Evolutionary conservation across 2,329 filamentous ascomycete genomes (phyloP), one percentile per base, ranked within the genome.

Genomic region (Blastomyces gilchristii): DNA sequence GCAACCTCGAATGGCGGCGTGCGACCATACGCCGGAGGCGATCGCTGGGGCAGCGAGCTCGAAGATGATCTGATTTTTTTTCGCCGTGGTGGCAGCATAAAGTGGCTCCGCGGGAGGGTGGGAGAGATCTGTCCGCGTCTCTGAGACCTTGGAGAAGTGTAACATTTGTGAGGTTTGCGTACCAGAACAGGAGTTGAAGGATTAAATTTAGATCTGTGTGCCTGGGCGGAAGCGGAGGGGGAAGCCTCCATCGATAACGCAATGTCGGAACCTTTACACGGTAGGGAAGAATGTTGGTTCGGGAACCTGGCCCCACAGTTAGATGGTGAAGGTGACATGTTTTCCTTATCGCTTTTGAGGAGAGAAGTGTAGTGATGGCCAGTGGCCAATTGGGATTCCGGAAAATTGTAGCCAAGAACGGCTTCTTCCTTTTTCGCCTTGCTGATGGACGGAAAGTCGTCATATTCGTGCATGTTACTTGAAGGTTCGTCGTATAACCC

Each of bases 1-100:
- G 53, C 39, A 57, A 58, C 31, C 18, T 62, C 45, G 45, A 62
- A 58, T 58, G 50, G 43, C 54, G 52, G 61, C 6, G 31, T 39
- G 6, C 7, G 16, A 31, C 37, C 53, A 39, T 58, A 62, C 37
- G 6, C 25, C 3, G 53, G 25, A 37, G 52, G 45, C 9, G 50
- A 25, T 43, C 22, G 60, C 9, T 50, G 45, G 56, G 18, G 50
- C 22, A 14, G 8, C 1, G 37, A 56, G 16, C 7, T 62, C 12
- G 41, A 28, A 25, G 60, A 41, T 39, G 49, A 41, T 50, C 39
- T 53, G 11, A 47, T 31, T 47, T 58, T 57, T 28, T 58, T 62
- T 16, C 61, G 52, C 14, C 61, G 37, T 11, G 61, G 53, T 16
- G 61, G 61, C 5, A 58, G 52, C n/a, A 49, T 39, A 25, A 50